Evolutionary conservation across 2,329 filamentous ascomycete species (phyloP).

Genomic region (Fusarium nodosum): DNA sequence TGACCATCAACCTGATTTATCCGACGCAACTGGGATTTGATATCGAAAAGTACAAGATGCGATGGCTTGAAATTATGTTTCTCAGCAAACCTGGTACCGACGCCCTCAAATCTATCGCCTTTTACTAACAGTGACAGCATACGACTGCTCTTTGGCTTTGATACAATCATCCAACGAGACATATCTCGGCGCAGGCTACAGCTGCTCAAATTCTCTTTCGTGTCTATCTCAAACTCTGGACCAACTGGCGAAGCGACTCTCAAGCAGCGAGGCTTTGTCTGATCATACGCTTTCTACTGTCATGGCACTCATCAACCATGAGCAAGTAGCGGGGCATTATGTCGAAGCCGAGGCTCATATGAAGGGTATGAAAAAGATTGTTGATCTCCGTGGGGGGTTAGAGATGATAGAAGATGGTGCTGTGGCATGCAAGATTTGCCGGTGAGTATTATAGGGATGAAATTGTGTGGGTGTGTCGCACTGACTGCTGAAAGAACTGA

Average conservation of each 20-base stretch:
- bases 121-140: neutral
- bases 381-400: slow-evolving; percentile 13
- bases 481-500: slow-evolving; percentile 5
- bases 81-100: neutral
- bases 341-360: slow-evolving; percentile 2
- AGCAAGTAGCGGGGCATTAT: slow-evolving; percentile 10
- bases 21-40: slow-evolving; percentile 17
- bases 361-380: slow-evolving; percentile 7
- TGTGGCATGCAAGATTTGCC: neutral
- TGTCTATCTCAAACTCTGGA: slow-evolving; percentile 17
- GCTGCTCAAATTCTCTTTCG: neutral
- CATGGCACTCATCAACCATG: slow-evolving; percentile 15
- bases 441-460: neutral
- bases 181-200: slow-evolving; percentile 11
- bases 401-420: neutral
- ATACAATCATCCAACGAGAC: slow-evolving; percentile 28
- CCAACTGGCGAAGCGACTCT: neutral
- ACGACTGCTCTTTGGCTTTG: neutral
- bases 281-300: slow-evolving; percentile 10
- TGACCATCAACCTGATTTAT: slow-evolving; percentile 5
- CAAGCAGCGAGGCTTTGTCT: neutral
- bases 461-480: too few relatives aligned
- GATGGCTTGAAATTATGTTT: slow-evolving; percentile 28
- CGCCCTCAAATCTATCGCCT: rapidly evolving
- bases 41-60: neutral